Percentiles rank a stretch among this genome's conserved stretches.
These are phyloP conservation scores for Peltaster fructicola DNA, from an alignment of 2,329 filamentous ascomycete species.

Conservation along the genomic window DNA sequence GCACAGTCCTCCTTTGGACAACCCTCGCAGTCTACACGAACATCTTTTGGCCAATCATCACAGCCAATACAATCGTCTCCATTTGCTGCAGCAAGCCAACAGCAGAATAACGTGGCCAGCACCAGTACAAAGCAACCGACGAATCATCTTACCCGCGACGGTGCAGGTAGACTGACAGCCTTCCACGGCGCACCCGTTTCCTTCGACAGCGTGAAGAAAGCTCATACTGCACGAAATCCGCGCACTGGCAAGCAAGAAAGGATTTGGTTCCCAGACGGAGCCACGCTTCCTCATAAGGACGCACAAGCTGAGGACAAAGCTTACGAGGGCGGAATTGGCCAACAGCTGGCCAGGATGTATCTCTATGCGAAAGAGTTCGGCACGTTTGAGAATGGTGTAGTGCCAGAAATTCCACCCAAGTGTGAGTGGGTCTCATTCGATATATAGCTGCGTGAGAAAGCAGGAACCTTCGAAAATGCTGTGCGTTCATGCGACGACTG, in stretches of 20 bases:
- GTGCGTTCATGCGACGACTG: too few relatives aligned
- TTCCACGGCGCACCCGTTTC: constrained; percentile 49
- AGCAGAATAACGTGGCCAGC: constrained; percentile 1
- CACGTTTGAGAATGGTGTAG: constrained; percentile 48
- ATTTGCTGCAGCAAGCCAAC: constrained; percentile 1
- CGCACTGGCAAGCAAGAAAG: constrained; percentile 35
- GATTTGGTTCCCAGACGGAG: constrained; percentile 58
- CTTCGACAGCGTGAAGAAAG: constrained; percentile 30
- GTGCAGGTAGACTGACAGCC: constrained; percentile 30
- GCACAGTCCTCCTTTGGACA: constrained; percentile 6
- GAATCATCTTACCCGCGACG: constrained; percentile 27
- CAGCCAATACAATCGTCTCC: constrained; percentile 4
- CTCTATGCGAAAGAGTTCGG: constrained; percentile 46
- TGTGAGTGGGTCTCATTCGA: constrained; percentile 45
- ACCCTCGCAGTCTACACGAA: constrained; percentile 4
- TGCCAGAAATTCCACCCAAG: constrained; percentile 64
- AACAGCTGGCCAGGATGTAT: constrained; percentile 42
- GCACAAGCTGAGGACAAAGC: constrained; percentile 40
- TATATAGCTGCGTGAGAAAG: constrained; percentile 7
- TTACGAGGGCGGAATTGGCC: constrained; percentile 41
- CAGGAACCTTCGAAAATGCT: too few relatives aligned
- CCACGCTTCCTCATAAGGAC: constrained; percentile 36
- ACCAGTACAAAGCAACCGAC: constrained; percentile 12
- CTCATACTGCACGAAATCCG: constrained; percentile 5
- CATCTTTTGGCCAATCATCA: constrained; percentile 10